Evolutionary conservation across 176 grass and related monocot genomes (phyloP).

Genomic region (Carex scoparia): DNA sequence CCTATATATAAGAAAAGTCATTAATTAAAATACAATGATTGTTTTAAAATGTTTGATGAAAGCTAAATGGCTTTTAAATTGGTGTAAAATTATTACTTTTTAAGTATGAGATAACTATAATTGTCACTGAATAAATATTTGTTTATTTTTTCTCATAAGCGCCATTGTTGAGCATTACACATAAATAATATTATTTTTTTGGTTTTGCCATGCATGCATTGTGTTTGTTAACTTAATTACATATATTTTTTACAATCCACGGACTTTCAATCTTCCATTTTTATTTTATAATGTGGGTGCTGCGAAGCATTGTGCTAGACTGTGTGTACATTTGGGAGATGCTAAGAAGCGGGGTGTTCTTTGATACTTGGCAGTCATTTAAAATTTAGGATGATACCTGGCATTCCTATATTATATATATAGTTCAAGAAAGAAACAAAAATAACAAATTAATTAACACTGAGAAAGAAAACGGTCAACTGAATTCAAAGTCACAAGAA

Average conservation of each 20-base stretch:
- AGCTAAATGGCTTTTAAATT: not conserved
- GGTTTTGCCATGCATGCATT: too few species aligned
- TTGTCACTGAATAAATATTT: too few species aligned
- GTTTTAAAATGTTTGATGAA: not conserved
- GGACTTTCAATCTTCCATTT: too few species aligned
- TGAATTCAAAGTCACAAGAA: slow-evolving; percentile 22
- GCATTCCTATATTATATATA: not conserved
- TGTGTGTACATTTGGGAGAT: not conserved
- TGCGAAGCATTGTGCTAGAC: too few species aligned
- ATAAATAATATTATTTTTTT: too few species aligned
- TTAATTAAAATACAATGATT: not conserved
- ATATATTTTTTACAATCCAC: too few species aligned
- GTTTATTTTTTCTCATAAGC: too few species aligned
- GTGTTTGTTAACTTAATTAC: too few species aligned
- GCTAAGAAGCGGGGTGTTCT: not conserved
- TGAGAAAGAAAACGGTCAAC: slow-evolving; percentile 18
- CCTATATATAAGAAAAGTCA: not conserved
- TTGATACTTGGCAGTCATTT: not conserved
- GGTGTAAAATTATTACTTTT: too few species aligned
- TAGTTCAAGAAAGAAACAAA: slow-evolving; percentile 19
- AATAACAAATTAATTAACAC: not conserved
- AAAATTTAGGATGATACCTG: not conserved
- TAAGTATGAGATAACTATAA: too few species aligned
- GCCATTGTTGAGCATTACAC: too few species aligned
- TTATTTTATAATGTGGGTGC: too few species aligned